Evolutionary conservation across 2,329 filamentous ascomycete genomes (phyloP).

Genomic region (Stachybotrys chartarum): DNA sequence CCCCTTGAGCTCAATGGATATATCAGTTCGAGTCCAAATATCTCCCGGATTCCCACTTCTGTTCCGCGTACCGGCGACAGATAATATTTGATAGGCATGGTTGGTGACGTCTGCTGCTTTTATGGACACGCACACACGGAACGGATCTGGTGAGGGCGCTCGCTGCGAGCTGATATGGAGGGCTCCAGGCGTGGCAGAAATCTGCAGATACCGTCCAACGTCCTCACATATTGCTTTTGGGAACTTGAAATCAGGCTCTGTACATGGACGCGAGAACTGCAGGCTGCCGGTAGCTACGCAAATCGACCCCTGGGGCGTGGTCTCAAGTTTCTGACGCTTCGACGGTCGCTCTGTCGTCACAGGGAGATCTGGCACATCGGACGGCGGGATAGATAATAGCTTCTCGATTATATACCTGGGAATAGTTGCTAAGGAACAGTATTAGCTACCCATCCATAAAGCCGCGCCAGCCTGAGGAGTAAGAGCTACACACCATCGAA

Average conservation of each 20-base stretch:
- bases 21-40: constrained; percentile 25
- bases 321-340: constrained; percentile 23
- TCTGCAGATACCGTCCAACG: constrained; percentile 12
- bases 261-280: constrained; percentile 17
- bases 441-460: constrained; percentile 1
- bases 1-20: constrained; percentile 20
- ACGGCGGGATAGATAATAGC: constrained; percentile 8
- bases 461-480: neutral
- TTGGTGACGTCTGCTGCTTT: constrained; percentile 13
- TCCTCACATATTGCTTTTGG: constrained; percentile 7
- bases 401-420: constrained; percentile 9
- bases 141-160: constrained; percentile 2
- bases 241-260: constrained; percentile 3
- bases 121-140: constrained; percentile 11
- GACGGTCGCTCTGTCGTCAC: constrained; percentile 11
- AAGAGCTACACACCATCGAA: constrained; percentile 15
- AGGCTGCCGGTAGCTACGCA: constrained; percentile 16
- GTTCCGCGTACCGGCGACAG: neutral
- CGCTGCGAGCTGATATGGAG: constrained; percentile 3
- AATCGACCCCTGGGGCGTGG: constrained; percentile 10
- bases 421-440: constrained; percentile 14
- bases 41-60: constrained; percentile 12
- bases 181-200: constrained; percentile 7
- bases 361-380: constrained; percentile 5
- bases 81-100: constrained; percentile 11